Evolutionary conservation across 768 basidiomycete species (phyloP), one percentile per base, ranked within the genome.

Genomic region (Leccinellum rugosiceps): DNA sequence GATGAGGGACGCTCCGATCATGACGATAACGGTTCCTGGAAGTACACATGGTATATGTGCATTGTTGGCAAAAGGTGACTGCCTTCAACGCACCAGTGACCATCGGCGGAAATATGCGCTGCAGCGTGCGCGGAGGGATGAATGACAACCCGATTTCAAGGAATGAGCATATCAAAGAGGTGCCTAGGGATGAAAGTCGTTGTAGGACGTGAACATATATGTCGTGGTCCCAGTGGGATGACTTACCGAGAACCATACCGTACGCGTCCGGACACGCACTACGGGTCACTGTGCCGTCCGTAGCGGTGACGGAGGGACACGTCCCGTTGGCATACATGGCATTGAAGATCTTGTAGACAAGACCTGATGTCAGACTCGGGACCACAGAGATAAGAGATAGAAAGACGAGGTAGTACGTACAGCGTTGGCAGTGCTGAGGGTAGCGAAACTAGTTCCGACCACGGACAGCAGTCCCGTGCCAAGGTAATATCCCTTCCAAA

Each of bases 381-480:
- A 15, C 1, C 21, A n/a, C 14, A 43, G 11, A 43, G 9, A 21
- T 3, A 31, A 6, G 13, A 44, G 10, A 6, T n/a, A 47, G 2
- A 4, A 47, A 23, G 15, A 48, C 46, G 30, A 15, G 31, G 13
- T 3, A 6, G 26, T 3, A 72, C 83, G 3, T 59, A 87, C 87
- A 4, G 87, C 78, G 64, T 81, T 80, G 1, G 86, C 90, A 1
- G 88, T 88, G 47, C 85, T 86, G 13, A 93, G 77, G 0, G 90
- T 90, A 5, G 89, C 80, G 64, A 92, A 92, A 64, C 86, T 88
- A 1, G 87, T 90, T 17, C 91, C 92, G 6, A 92, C 89, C 17
- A 93, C 90, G 7, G 84, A 85, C 54, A 94, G 77, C 19, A 93
- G 72, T 0, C 92, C 92, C n/a, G 90, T 91, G 3, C 89, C 88